phyloP scores from a whole-genome alignment of 2,329 filamentous ascomycete species.

The Alternaria longipes region DNA sequence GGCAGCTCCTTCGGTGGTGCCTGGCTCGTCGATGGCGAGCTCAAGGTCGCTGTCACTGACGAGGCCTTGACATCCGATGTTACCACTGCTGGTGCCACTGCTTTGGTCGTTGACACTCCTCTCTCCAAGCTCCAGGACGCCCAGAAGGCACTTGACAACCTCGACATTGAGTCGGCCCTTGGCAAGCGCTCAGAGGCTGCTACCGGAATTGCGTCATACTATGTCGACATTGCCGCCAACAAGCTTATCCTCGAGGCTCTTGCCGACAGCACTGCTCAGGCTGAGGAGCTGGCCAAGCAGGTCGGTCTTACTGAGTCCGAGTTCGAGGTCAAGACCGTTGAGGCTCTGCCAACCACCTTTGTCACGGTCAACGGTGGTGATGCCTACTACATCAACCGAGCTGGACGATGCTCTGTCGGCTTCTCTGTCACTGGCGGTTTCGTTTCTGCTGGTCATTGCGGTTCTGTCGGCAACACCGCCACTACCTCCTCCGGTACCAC shows the following conservation, averaged over 20 bases:
- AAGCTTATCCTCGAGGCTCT: conserved; percentile 55
- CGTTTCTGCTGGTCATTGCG: conserved; percentile 55
- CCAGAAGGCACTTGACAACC: conserved; percentile 51
- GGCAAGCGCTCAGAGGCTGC: conserved; percentile 35
- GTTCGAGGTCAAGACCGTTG: conserved; percentile 51
- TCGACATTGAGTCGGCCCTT: conserved; percentile 42
- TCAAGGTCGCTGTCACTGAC: conserved; percentile 54
- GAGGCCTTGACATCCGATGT: conserved; percentile 49
- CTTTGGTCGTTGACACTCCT: conserved; percentile 47
- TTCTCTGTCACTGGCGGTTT: conserved; percentile 55
- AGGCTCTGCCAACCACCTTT: conserved; percentile 47
- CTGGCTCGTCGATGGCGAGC: conserved; percentile 51
- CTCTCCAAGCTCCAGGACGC: conserved; percentile 51
- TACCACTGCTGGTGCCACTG: conserved; percentile 49
- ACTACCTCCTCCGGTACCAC: conserved; percentile 45
- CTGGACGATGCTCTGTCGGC: conserved; percentile 52
- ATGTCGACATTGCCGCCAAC: conserved; percentile 53
- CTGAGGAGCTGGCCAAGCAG: conserved; percentile 49
- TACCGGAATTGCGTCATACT: conserved; percentile 50
- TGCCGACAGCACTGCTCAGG: conserved; percentile 47
- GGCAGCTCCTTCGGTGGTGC: conserved; percentile 53
- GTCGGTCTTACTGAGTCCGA: conserved; percentile 51
- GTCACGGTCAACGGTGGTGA: conserved; percentile 52
- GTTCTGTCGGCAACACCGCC: conserved; percentile 41
- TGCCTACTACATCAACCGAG: conserved; percentile 50